Evolutionary conservation across 768 basidiomycete species (phyloP).

Genomic region (Suillus brevipes): DNA sequence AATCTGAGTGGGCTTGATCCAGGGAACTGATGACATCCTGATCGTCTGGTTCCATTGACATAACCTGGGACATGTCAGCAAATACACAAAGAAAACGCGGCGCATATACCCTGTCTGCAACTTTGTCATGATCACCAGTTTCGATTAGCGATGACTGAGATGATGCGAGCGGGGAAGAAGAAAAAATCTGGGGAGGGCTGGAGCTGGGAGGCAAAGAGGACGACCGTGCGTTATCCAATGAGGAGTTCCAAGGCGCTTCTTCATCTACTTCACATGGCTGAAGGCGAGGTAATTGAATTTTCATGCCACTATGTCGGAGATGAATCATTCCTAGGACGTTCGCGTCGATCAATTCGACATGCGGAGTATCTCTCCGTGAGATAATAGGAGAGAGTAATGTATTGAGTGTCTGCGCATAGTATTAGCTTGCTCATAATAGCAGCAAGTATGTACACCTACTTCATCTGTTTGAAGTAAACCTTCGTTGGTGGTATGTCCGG

Average conservation of each 20-base stretch:
- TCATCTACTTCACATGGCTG: not conserved
- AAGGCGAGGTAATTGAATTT: not conserved
- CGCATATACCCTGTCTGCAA: conserved; percentile 19
- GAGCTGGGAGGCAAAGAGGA: conserved; percentile 43
- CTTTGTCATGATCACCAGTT: conserved; percentile 6
- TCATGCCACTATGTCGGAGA: not conserved
- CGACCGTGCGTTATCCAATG: conserved; percentile 7
- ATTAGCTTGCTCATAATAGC: not conserved
- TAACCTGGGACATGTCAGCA: not conserved
- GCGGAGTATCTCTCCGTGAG: not conserved
- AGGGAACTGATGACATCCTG: not conserved
- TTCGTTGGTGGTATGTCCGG: not conserved
- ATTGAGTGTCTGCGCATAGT: not conserved
- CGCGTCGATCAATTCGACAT: not conserved
- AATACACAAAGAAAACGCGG: not conserved
- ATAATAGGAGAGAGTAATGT: not conserved
- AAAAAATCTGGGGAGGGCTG: conserved; percentile 45
- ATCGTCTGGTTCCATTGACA: not conserved
- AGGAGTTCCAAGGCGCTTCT: not conserved
- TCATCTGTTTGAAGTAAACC: not conserved
- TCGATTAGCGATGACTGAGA: conserved; percentile 31
- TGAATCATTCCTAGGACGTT: not conserved
- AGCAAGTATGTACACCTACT: not conserved
- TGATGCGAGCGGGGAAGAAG: conserved; percentile 41
- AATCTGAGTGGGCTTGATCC: too few relatives aligned